A percentile compares a stretch with the other conserved stretches of the same genome.
phyloP scores from a whole-genome alignment of 345 rosid genomes.

The Punica granatum region DNA sequence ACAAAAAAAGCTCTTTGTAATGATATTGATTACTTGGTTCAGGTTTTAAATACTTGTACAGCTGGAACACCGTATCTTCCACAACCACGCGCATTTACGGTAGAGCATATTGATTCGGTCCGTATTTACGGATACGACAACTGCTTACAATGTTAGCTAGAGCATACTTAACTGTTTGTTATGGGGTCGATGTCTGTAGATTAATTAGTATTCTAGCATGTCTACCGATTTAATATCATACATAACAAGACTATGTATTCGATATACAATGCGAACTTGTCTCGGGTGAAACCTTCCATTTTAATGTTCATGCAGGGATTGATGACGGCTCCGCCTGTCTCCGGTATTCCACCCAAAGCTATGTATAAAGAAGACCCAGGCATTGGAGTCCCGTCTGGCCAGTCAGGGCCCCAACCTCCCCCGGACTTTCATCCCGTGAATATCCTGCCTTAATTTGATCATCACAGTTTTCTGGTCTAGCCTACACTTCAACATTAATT shows the following conservation, averaged over 20 bases:
- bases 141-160: too few relatives aligned
- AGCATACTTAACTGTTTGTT: too few relatives aligned
- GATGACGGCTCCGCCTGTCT: constrained; percentile 30
- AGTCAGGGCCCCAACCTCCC: constrained; percentile 31
- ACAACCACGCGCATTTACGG: constrained; percentile 34
- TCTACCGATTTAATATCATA: neutral
- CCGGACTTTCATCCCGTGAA: constrained; percentile 63
- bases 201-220: too few relatives aligned
- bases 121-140: neutral
- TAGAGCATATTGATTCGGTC: constrained; percentile 20
- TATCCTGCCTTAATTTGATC: neutral
- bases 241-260: neutral
- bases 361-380: constrained; percentile 39
- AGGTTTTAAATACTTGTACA: constrained; percentile 43
- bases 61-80: constrained; percentile 46
- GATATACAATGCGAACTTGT: neutral
- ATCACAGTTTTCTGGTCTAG: neutral
- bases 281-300: neutral
- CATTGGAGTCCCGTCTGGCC: constrained; percentile 32
- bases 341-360: constrained; percentile 45
- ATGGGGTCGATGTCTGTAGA: too few relatives aligned
- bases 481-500: neutral
- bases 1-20: neutral
- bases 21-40: neutral
- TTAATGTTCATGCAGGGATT: constrained; percentile 33